Base-by-base conservation (phyloP, 169 alveolate species). In the Eimeria mitis region DNA sequence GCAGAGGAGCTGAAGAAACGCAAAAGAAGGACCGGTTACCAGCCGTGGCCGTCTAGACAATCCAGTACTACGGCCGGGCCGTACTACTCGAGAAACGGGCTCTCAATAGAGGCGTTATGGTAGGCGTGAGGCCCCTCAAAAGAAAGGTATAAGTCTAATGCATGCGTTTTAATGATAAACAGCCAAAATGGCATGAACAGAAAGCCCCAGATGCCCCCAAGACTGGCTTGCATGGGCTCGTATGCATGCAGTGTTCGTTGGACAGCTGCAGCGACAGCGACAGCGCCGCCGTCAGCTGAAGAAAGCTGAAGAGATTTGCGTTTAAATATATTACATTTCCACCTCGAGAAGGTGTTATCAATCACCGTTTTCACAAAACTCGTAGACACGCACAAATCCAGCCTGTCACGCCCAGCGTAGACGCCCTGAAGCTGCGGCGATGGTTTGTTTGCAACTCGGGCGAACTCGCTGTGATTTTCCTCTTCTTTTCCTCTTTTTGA, bases 121-220 rank as follows among this genome's bases (percentile, higher is more conserved):
- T 34, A 68, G 23, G 44, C 25, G 78, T 3, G 1, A 13, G 25
- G 78, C 23, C 78, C 78, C 78, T 68, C 78, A 68, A 68, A 34
- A 52, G 89, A 28, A 31, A 25, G 65, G 47, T 52, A 40, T 5
- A 59, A 84, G 63, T 61, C 56, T 54, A 37, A 61, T 44, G 28
- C 71, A 34, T 3, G 76, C 56, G 37, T 14, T 59, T 61, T 84
- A 84, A 31, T 34, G 42, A 61, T 59, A 21, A 59, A 84, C 31
- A 84, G 91, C 76, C 91, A 84, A 84, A 59, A 56, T 59, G 52
- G 42, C 78, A 61, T 54, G 78, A 61, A 28, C 79, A 61, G 76
- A 40, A 84, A 59, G 75, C 75, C 76, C 78, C 75, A 34, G 14
- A 28, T 34, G n/a, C 2, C 56, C 42, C 23, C 91, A 59, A 84